Base-by-base conservation (phyloP, 176 grass and related monocot species). In the Eleusine indica region DNA sequence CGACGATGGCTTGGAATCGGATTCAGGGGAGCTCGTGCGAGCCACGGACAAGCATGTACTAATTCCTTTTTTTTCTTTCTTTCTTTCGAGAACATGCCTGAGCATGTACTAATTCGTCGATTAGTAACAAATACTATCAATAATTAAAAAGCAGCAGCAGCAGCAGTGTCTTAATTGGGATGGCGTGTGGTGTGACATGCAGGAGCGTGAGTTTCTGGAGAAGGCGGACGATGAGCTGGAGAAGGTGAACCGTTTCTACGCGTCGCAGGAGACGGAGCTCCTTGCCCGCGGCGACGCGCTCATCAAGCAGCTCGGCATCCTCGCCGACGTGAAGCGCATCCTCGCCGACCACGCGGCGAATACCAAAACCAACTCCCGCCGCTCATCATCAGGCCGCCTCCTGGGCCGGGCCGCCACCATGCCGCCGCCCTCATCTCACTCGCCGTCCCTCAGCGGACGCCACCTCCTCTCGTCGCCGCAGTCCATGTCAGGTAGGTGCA, bases 191-290 rank as follows among this genome's bases (percentile, higher is more conserved):
- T 35, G 32, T 35, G 32, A 35, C 32, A 35, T 43, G 25, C 72
- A 97, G 95, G 91, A 88, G 73, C 88, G 82, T 10, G 90, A 77
- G 66, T 99, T 99, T 0, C 16, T 94, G 75, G 93, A 96, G 89
- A 79, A 52, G 63, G 58, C 92, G 61, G 89, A 94, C 28, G 80
- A 93, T 70, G 96, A 98, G 87, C 84, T 98, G 56, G 83, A 89
- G 65, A 98, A 98, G 80, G 96, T 98, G 86, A 90, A 82, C 58
- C 44, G 42, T 47, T 98, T 98, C 87, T 95, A 98, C 81, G 83
- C 44, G 4, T 3, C 19, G 71, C 77, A 82, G 78, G 96, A 98
- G 80, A 51, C 66, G 54, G 91, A 90, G 81, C 89, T 94, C 58
- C 91, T 92, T 16, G 87, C 75, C 39, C 86, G 83, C 82, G 91